Evolutionary conservation across 2,329 filamentous ascomycete genomes (phyloP).

Genomic region (Colletotrichum caudatum): DNA sequence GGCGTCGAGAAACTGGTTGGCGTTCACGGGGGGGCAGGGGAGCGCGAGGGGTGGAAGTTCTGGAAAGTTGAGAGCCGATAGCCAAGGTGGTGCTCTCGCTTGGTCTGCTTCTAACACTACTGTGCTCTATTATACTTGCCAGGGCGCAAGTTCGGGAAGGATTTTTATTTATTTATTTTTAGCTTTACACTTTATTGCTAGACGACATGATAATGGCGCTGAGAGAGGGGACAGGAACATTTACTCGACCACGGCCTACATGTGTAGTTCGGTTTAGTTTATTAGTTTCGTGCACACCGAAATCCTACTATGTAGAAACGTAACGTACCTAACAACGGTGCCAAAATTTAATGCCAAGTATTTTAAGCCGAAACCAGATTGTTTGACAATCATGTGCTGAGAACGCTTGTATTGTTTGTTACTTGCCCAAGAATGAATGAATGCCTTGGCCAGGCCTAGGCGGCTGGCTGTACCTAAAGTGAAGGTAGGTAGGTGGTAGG

Average conservation of each 20-base stretch:
- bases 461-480: neutral
- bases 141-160: conserved; percentile 14
- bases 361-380: neutral
- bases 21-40: conserved; percentile 75
- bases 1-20: conserved; percentile 89
- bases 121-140: conserved; percentile 9
- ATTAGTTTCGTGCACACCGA: conserved; percentile 22
- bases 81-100: conserved; percentile 6
- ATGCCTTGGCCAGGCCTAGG: neutral
- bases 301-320: neutral
- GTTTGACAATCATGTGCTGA: neutral
- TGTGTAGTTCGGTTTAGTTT: conserved; percentile 16
- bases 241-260: conserved; percentile 2
- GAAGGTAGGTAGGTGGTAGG: too few relatives aligned
- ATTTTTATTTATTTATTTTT: neutral
- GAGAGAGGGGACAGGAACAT: conserved; percentile 16
- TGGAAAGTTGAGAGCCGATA: conserved; percentile 73
- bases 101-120: conserved; percentile 8
- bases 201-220: conserved; percentile 35
- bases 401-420: neutral
- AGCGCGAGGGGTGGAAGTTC: conserved; percentile 87
- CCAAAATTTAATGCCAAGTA: conserved; percentile 23
- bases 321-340: conserved; percentile 22
- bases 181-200: conserved; percentile 8
- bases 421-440: neutral